phyloP scores from a whole-genome alignment of 2,329 filamentous ascomycete genomes.

The Sordariomycetes sp. region DNA sequence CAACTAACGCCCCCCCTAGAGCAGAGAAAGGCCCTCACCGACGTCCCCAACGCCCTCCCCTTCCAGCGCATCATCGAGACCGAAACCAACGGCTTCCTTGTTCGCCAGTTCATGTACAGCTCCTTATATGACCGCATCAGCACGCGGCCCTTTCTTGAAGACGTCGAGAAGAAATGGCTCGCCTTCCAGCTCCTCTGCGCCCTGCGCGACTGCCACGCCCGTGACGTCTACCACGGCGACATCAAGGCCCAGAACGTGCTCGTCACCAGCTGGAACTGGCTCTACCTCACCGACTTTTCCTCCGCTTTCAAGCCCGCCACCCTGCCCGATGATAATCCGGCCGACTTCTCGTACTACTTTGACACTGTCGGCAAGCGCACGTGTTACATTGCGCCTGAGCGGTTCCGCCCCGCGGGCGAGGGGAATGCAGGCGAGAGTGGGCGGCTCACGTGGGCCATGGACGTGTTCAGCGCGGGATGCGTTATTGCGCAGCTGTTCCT shows the following conservation, averaged over 20 bases:
- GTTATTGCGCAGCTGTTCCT: slow-evolving; percentile 95
- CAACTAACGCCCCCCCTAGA: slow-evolving; percentile 32
- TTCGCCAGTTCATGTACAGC: slow-evolving; percentile 90
- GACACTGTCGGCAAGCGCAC: slow-evolving; percentile 84
- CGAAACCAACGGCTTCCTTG: slow-evolving; percentile 79
- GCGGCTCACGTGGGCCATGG: slow-evolving; percentile 82
- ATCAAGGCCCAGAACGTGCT: slow-evolving; percentile 97
- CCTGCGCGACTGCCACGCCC: slow-evolving; percentile 78
- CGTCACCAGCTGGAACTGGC: slow-evolving; percentile 98
- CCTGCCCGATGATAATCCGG: slow-evolving; percentile 90
- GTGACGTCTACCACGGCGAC: slow-evolving; percentile 88
- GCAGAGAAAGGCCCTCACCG: slow-evolving; percentile 64
- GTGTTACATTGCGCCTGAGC: slow-evolving; percentile 89
- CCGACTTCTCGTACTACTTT: slow-evolving; percentile 96
- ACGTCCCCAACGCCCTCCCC: slow-evolving; percentile 80
- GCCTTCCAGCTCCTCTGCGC: slow-evolving; percentile 91
- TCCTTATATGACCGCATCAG: slow-evolving; percentile 95
- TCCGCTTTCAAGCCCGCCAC: slow-evolving; percentile 90
- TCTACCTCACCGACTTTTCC: slow-evolving; percentile 95
- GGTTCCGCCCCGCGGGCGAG: slow-evolving; percentile 65
- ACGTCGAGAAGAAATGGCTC: slow-evolving; percentile 98
- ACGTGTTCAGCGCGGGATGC: slow-evolving; percentile 93
- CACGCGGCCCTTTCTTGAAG: slow-evolving; percentile 89
- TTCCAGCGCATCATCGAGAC: slow-evolving; percentile 91
- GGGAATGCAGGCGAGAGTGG: slow-evolving; percentile 41